These are phyloP conservation scores for Penicillium sp. DNA, from an alignment of 2,329 filamentous ascomycete species.

Conservation along the genomic window DNA sequence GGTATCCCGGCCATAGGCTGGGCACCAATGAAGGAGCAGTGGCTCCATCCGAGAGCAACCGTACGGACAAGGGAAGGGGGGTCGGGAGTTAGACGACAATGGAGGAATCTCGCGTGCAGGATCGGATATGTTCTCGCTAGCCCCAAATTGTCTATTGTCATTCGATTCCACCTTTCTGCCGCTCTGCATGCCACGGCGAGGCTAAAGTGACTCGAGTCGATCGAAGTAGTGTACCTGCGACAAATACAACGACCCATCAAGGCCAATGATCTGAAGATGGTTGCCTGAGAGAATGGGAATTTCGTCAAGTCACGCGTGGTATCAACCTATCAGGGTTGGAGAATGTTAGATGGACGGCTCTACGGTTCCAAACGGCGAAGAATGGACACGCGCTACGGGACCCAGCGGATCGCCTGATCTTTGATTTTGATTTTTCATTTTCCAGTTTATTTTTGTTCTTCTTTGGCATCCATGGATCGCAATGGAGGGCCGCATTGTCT, in stretches of 20 bases:
- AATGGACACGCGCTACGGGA: neutral
- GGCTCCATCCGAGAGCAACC: constrained; percentile 10
- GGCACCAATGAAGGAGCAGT: constrained; percentile 17
- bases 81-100: neutral
- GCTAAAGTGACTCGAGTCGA: constrained; percentile 9
- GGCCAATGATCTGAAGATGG: neutral
- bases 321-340: neutral
- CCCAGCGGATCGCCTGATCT: neutral
- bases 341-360: neutral
- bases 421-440: too few species aligned
- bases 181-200: constrained; percentile 4
- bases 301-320: neutral
- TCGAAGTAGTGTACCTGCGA: constrained; percentile 11
- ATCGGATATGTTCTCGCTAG: constrained; percentile 18
- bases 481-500: neutral
- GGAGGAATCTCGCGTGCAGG: constrained; percentile 16
- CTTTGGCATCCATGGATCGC: neutral
- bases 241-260: neutral
- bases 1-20: constrained; percentile 9
- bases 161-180: neutral
- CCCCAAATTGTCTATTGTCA: neutral
- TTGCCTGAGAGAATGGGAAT: neutral
- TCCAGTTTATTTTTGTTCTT: too few species aligned
- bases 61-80: neutral
- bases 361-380: neutral